A percentile compares a stretch with the other conserved stretches of the same genome.
Evolutionary conservation across 306 rosid species (phyloP).

Genomic region (Prunus armeniaca): DNA sequence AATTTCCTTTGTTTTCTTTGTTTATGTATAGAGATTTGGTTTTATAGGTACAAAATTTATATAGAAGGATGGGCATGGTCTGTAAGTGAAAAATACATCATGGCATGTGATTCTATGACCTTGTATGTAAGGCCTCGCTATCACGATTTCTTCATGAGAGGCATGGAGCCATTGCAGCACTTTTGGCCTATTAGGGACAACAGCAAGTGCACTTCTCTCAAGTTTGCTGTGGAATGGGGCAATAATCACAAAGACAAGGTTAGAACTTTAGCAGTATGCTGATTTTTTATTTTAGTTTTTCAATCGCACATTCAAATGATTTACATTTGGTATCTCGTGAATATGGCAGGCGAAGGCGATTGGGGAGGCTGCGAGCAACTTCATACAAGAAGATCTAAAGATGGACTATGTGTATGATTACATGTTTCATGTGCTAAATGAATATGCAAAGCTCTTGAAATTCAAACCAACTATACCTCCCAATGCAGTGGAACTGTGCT

Average conservation of each 20-base stretch:
- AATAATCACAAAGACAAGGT: conserved; percentile 40
- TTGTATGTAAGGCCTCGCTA: conserved; percentile 49
- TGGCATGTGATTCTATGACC: conserved; percentile 67
- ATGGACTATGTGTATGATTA: conserved; percentile 74
- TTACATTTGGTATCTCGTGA: background rate
- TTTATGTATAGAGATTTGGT: background rate
- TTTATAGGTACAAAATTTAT: conserved; percentile 58
- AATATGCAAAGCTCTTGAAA: conserved; percentile 61
- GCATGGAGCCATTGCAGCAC: conserved; percentile 59
- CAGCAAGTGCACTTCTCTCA: conserved; percentile 62
- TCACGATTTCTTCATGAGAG: conserved; percentile 65
- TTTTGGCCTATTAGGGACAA: conserved; percentile 70
- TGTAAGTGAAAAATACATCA: conserved; percentile 69
- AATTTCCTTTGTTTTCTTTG: background rate
- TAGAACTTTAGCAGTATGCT: background rate
- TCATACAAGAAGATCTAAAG: conserved; percentile 53
- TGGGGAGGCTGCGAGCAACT: conserved; percentile 57
- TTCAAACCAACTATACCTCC: conserved; percentile 52
- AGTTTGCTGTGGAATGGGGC: conserved; percentile 79
- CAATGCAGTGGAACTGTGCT: conserved; percentile 48
- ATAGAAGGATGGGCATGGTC: conserved; percentile 85
- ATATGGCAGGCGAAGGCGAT: conserved; percentile 43
- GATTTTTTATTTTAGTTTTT: background rate
- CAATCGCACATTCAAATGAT: background rate
- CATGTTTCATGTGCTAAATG: conserved; percentile 71